These are phyloP conservation scores for Coemansia sp. DNA, from an alignment of 192 early-diverging fungal genomes.

Conservation along the genomic window DNA sequence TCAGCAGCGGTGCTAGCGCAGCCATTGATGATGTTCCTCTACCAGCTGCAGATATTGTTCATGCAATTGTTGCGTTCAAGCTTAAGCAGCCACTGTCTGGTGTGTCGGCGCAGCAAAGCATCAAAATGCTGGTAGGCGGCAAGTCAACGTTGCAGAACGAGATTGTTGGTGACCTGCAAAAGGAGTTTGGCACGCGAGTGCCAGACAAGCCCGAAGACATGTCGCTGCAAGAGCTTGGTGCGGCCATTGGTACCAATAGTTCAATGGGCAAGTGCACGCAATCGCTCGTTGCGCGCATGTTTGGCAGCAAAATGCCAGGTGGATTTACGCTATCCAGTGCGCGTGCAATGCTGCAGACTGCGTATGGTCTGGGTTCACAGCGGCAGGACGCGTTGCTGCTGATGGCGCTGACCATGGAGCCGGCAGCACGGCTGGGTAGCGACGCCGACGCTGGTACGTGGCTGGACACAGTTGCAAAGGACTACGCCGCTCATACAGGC, in stretches of 20 bases:
- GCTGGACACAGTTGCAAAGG: slow-evolving; percentile 73
- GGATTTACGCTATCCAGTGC: slow-evolving; percentile 83
- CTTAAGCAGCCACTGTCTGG: slow-evolving; percentile 79
- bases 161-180: slow-evolving; percentile 90
- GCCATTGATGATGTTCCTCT: slow-evolving; percentile 68
- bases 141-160: slow-evolving; percentile 97
- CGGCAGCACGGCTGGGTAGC: slow-evolving; percentile 68
- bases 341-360: slow-evolving; percentile 65
- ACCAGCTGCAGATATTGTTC: slow-evolving; percentile 75
- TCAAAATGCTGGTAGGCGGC: slow-evolving; percentile 83
- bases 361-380: slow-evolving; percentile 79
- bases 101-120: slow-evolving; percentile 69
- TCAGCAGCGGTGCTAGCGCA: not conserved
- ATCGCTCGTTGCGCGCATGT: slow-evolving; percentile 72
- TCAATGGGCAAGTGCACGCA: slow-evolving; percentile 80
- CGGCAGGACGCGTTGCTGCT: slow-evolving; percentile 76
- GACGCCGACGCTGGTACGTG: slow-evolving; percentile 19
- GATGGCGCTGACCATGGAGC: slow-evolving; percentile 80
- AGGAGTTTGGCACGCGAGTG: slow-evolving; percentile 82
- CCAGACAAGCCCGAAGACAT: slow-evolving; percentile 92
- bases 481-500: slow-evolving; percentile 74
- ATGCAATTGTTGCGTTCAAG: slow-evolving; percentile 85
- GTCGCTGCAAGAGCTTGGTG: slow-evolving; percentile 72
- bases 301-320: slow-evolving; percentile 90
- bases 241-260: slow-evolving; percentile 63